Evolutionary conservation across 371 early-diverging fungal species (phyloP), one percentile per base, ranked within the genome.

Genomic region (Rhizomucor pusillus): DNA sequence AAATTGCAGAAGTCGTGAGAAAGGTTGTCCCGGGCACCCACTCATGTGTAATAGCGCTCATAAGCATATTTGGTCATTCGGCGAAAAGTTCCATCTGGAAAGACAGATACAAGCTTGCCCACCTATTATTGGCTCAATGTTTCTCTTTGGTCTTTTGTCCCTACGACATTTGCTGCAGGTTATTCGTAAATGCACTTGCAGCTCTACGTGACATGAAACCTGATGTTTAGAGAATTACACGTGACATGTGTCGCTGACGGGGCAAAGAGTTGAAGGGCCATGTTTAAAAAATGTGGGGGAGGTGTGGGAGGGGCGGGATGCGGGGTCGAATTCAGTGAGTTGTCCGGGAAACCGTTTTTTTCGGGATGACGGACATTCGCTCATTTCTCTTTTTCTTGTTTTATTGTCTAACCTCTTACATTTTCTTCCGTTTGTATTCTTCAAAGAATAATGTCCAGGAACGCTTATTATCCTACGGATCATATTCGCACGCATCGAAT

Each of bases 401-500:
- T 57, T 40, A 37, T 35, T 36, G 34, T 43, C 36, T 22, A 43
- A 43, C 50, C 41, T 12, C 25, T 16, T 23, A 18, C 39, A 14
- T 36, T 37, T 22, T 43, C 40, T 33, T 50, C 24, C 39, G 19
- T 47, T 47, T 44, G 25, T 29, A 7, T 23, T 34, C 43, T 20
- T 14, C 24, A 16, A 14, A 41, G 41, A 11, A 16, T 12, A 19
- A 50, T 50, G 51, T 25, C 51, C 55, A 47, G 22, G 36, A 10
- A 22, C 13, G 44, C 37, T 16, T 41, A 41, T 11, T 19, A 16
- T 19, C 12, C 25, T 19, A 47, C 47, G 35, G 45, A 29, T 36
- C 45, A 12, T 43, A 50, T 41, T 33, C 36, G 20, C 36, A 24
- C 36, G 44, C 48, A 49, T 46, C 50, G 40, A 19, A 39, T 50